These are phyloP conservation scores for Leccinum glutinopallens DNA, from an alignment of 1,284 basidiomycete genomes.

Conservation along the genomic window DNA sequence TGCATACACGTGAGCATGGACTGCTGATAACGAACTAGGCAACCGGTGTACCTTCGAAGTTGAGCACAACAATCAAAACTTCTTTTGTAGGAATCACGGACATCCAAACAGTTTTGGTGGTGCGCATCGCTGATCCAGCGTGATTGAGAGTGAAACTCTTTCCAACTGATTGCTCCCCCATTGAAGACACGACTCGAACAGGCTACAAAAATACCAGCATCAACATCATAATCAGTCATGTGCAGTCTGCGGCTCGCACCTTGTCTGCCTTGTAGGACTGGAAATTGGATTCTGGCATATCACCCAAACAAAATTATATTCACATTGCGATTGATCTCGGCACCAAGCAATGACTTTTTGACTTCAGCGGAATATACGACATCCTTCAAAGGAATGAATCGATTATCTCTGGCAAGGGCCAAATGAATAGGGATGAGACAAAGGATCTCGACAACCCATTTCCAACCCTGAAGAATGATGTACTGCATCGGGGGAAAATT, in stretches of 20 bases:
- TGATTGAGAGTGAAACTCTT: slow-evolving; percentile 64
- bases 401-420: slow-evolving; percentile 57
- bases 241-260: slow-evolving; percentile 32
- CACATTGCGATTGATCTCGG: slow-evolving; percentile 55
- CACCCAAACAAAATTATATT: slow-evolving; percentile 60
- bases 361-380: slow-evolving; percentile 51
- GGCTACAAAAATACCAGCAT: slow-evolving; percentile 39
- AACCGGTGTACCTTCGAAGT: slow-evolving; percentile 50
- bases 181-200: slow-evolving; percentile 63
- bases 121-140: slow-evolving; percentile 65
- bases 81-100: slow-evolving; percentile 62
- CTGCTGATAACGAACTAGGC: too few relatives aligned
- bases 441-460: slow-evolving; percentile 62
- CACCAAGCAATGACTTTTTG: slow-evolving; percentile 55
- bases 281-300: slow-evolving; percentile 60
- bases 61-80: slow-evolving; percentile 55
- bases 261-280: slow-evolving; percentile 61
- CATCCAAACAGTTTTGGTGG: slow-evolving; percentile 69
- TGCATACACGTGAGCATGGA: slow-evolving; percentile 24
- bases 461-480: slow-evolving; percentile 46
- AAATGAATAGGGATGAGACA: slow-evolving; percentile 68
- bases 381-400: slow-evolving; percentile 61
- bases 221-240: not conserved
- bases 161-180: slow-evolving; percentile 69
- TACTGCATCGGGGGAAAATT: slow-evolving; percentile 11